Evolutionary conservation across 371 early-diverging fungal genomes (phyloP).

Genomic region (Apophysomyces trapeziformis): DNA sequence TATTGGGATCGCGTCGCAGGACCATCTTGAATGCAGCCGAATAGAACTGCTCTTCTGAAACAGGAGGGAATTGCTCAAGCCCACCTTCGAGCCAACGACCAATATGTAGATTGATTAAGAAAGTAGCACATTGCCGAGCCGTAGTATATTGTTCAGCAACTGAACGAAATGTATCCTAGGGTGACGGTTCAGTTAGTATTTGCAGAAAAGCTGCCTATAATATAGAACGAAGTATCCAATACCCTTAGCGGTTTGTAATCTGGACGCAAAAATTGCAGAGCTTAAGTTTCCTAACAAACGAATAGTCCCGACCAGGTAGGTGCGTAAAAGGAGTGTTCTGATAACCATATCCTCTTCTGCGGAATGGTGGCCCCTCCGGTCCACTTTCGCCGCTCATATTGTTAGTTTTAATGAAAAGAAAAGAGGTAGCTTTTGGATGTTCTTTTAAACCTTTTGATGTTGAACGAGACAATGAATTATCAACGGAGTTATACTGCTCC

Average conservation of each 20-base stretch:
- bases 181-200: not conserved
- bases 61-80: not conserved
- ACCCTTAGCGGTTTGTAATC: not conserved
- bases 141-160: not conserved
- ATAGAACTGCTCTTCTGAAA: not conserved
- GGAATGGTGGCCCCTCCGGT: not conserved
- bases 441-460: no score
- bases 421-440: no score
- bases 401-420: no score
- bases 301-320: not conserved
- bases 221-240: not conserved
- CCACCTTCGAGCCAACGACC: not conserved
- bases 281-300: not conserved
- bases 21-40: not conserved
- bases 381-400: no score
- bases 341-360: not conserved
- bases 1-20: not conserved
- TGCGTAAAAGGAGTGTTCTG: not conserved
- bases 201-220: no score
- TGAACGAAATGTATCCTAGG: not conserved
- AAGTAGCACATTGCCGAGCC: not conserved
- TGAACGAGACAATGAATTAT: no score
- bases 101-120: not conserved
- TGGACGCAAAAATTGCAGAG: not conserved
- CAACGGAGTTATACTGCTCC: no score